phyloP scores from a whole-genome alignment of 495 filamentous ascomycete genomes.

The Oidiodendron maius region DNA sequence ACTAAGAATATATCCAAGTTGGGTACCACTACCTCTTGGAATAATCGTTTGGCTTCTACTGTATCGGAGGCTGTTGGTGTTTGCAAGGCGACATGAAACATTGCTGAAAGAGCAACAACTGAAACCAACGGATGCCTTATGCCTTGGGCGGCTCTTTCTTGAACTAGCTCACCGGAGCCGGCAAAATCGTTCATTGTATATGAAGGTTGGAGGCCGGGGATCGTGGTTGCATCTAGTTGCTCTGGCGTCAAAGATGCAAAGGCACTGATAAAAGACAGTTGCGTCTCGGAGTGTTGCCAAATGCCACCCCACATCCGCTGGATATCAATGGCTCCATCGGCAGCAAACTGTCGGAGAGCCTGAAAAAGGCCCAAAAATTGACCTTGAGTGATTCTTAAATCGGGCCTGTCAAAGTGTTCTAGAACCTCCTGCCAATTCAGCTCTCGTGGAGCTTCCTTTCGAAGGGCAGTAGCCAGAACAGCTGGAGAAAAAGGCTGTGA shows the following conservation, averaged over 20 bases:
- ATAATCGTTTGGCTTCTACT: conserved; percentile 58
- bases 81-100: conserved; percentile 72
- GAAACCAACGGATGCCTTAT: conserved; percentile 86
- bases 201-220: conserved; percentile 71
- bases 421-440: conserved; percentile 83
- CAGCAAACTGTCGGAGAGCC: conserved; percentile 64
- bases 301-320: conserved; percentile 85
- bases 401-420: conserved; percentile 74
- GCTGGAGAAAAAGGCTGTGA: conserved; percentile 68
- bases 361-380: conserved; percentile 80
- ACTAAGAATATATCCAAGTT: conserved; percentile 74
- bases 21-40: conserved; percentile 60
- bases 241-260: conserved; percentile 65
- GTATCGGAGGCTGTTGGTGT: conserved; percentile 58
- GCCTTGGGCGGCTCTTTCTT: conserved; percentile 64
- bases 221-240: conserved; percentile 73
- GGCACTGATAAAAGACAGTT: conserved; percentile 82
- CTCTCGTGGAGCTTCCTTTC: conserved; percentile 39
- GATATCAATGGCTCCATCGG: conserved; percentile 55
- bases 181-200: conserved; percentile 74
- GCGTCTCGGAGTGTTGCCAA: conserved; percentile 80
- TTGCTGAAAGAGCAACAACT: conserved; percentile 72
- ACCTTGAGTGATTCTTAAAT: conserved; percentile 62
- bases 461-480: conserved; percentile 57
- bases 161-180: conserved; percentile 62